Conservation (phyloP, 305 asterid species). For the Ilex paraguariensis region DNA sequence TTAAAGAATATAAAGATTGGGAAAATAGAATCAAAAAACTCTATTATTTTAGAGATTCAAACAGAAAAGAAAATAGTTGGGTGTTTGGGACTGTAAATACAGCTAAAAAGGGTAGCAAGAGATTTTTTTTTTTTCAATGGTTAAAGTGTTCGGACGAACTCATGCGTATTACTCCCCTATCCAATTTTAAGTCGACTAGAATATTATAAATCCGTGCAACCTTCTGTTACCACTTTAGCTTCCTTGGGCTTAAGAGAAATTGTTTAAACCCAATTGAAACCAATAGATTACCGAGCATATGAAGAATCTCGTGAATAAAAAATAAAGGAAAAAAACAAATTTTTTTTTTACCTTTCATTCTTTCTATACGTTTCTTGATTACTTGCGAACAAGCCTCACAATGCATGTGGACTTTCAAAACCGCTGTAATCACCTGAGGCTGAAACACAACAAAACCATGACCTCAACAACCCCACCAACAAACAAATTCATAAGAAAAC, state of each 20-base stretch:
- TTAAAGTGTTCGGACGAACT: no score
- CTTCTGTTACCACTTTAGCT: no score
- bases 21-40: conserved; percentile 23
- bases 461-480: neutral
- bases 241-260: no score
- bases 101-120: neutral
- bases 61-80: conserved; percentile 8
- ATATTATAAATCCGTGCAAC: no score
- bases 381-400: conserved; percentile 51
- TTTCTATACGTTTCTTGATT: conserved; percentile 38
- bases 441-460: conserved; percentile 9
- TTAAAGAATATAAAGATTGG: conserved; percentile 22
- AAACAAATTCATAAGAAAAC: neutral
- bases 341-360: conserved; percentile 31
- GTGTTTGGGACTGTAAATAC: conserved; percentile 12
- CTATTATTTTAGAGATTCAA: conserved; percentile 22
- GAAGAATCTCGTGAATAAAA: neutral
- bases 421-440: conserved; percentile 26
- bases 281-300: no score
- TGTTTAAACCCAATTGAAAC: no score
- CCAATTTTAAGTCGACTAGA: no score
- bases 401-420: conserved; percentile 44
- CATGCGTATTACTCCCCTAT: no score
- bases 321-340: neutral
- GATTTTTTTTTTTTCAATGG: neutral